These are phyloP conservation scores for Solanum gandarillasii DNA, from an alignment of 257 asterid species.

Conservation along the genomic window DNA sequence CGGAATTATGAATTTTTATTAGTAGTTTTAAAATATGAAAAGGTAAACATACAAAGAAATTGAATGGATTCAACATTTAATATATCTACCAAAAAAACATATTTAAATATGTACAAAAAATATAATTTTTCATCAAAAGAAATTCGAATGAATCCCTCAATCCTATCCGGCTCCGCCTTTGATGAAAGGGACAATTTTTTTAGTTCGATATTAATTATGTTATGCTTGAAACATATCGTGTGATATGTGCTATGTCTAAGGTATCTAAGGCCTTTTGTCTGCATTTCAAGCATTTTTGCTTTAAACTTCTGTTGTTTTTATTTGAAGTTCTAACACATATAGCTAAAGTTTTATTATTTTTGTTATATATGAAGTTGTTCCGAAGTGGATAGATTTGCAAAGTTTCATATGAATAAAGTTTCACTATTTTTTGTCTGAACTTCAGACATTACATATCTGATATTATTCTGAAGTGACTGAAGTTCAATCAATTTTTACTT, in stretches of 20 bases:
- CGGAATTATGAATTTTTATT: no score
- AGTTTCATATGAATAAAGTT: no score
- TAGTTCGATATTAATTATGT: background rate
- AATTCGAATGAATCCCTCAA: background rate
- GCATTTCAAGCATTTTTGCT: background rate
- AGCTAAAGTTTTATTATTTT: background rate
- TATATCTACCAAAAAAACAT: background rate
- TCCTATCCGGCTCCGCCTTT: no score
- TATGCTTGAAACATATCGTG: background rate
- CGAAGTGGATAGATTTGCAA: background rate
- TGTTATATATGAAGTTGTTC: no score
- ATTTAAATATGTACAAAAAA: background rate
- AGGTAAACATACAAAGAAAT: no score
- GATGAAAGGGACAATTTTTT: background rate
- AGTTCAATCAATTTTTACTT: no score
- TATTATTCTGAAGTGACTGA: no score
- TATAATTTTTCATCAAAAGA: no score
- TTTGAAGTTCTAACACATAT: no score
- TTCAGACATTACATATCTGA: no score
- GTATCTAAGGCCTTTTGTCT: background rate
- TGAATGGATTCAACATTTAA: background rate
- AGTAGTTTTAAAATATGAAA: no score
- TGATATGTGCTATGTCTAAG: background rate
- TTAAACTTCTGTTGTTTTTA: background rate
- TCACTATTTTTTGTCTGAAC: no score